A percentile compares a stretch with the other conserved stretches of the same genome.
Conservation (phyloP, 139 green algal genomes). For the Edaphochlamys debaryana region DNA sequence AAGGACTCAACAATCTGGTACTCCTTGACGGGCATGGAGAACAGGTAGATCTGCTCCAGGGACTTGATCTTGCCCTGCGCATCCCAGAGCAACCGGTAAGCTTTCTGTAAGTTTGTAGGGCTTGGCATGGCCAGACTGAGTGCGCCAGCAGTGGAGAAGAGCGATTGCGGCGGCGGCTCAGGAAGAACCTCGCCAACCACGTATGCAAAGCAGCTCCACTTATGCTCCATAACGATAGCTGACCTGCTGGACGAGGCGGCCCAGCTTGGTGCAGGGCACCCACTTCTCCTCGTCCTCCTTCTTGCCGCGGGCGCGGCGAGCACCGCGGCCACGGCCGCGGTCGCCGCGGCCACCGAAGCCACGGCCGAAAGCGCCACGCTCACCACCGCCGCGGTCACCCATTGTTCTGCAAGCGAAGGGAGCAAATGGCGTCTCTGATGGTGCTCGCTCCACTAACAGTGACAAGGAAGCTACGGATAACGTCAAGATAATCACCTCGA, state of each 20-base stretch:
- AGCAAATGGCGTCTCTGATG: neutral
- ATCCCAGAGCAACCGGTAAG: no score
- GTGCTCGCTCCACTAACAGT: neutral
- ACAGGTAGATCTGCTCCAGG: constrained; percentile 99
- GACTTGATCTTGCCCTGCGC: constrained; percentile 98
- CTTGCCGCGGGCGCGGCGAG: constrained; percentile 72
- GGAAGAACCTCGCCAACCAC: no score
- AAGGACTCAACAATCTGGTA: constrained; percentile 96
- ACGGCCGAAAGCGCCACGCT: constrained; percentile 90
- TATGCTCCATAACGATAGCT: neutral
- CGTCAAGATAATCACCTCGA: neutral
- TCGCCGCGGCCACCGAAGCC: constrained; percentile 88
- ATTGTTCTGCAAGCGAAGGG: constrained; percentile 38
- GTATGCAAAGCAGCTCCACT: no score
- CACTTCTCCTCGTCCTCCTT: constrained; percentile 97
- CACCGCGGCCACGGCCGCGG: constrained; percentile 75
- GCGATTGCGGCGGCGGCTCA: no score
- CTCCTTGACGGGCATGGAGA: constrained; percentile 99
- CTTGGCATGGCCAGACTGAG: no score
- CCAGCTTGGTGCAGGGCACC: constrained; percentile 98
- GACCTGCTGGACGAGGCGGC: constrained; percentile 96
- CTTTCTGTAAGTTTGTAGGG: no score
- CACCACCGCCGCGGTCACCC: constrained; percentile 57
- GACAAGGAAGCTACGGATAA: neutral
- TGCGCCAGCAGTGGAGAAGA: no score